Conservation (phyloP, 495 filamentous ascomycete species). For the Penicillium angulare region DNA sequence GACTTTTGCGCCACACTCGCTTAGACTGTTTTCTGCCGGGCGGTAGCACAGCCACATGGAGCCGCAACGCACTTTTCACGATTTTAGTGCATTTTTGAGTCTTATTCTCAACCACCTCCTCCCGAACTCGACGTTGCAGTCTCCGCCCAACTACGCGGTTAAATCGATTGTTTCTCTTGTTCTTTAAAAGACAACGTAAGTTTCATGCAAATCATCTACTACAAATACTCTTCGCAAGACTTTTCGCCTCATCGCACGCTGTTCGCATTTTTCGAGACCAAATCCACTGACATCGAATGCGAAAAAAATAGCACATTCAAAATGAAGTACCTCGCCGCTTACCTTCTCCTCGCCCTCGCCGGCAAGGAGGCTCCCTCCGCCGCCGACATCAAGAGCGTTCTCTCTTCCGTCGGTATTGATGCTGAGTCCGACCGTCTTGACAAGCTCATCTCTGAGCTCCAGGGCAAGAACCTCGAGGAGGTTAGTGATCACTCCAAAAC, state of each 20-base stretch:
- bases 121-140: constrained; percentile 77
- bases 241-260: neutral
- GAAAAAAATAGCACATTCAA: constrained; percentile 47
- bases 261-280: constrained; percentile 6
- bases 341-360: constrained; percentile 91
- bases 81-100: constrained; percentile 27
- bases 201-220: neutral
- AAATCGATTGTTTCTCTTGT: constrained; percentile 95
- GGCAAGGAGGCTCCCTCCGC: constrained; percentile 90
- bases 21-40: constrained; percentile 32
- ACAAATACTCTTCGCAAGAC: neutral
- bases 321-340: constrained; percentile 99
- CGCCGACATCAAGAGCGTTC: constrained; percentile 84
- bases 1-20: constrained; percentile 28
- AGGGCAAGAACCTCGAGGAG: constrained; percentile 97
- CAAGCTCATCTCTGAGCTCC: constrained; percentile 83
- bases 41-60: constrained; percentile 37
- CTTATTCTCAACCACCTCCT: constrained; percentile 30
- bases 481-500: constrained; percentile 49
- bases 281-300: constrained; percentile 14
- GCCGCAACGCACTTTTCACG: constrained; percentile 45
- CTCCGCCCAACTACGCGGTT: constrained; percentile 81
- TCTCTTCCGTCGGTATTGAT: constrained; percentile 93
- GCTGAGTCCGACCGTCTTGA: constrained; percentile 83
- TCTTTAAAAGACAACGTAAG: constrained; percentile 46